Percentiles rank a stretch among this genome's conserved stretches.
These are phyloP conservation scores for Gentiana macrophylla DNA, from an alignment of 257 asterid species.

Conservation along the genomic window DNA sequence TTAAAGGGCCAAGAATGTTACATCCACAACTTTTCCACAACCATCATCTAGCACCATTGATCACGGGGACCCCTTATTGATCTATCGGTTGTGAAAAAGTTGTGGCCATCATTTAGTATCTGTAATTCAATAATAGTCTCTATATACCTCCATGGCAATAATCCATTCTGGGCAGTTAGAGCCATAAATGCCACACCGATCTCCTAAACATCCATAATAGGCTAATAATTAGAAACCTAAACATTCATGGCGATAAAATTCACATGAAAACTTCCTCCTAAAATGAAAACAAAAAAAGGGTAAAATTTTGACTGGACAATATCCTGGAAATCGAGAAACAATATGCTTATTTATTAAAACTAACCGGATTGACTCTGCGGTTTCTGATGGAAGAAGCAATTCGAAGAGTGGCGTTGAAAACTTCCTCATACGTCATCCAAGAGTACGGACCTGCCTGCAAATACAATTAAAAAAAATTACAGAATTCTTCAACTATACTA, in stretches of 20 bases:
- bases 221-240: neutral
- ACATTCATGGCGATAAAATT: neutral
- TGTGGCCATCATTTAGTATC: no score
- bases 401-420: slow-evolving; percentile 32
- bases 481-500: no score
- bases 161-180: slow-evolving; percentile 85
- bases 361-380: slow-evolving; percentile 65
- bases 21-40: no score
- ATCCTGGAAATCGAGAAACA: neutral
- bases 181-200: slow-evolving; percentile 81
- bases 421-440: slow-evolving; percentile 62
- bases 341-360: neutral
- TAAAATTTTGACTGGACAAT: neutral
- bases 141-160: slow-evolving; percentile 72
- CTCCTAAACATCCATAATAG: slow-evolving; percentile 31
- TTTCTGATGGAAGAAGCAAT: slow-evolving; percentile 74
- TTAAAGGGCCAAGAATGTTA: no score
- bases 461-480: neutral
- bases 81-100: no score
- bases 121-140: no score
- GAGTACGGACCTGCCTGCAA: slow-evolving; percentile 57
- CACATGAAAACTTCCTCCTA: no score
- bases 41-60: no score
- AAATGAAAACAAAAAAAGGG: no score
- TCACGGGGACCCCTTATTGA: no score